Percentiles rank a stretch among this genome's conserved stretches.
Evolutionary conservation across 495 filamentous ascomycete genomes (phyloP).

Genomic region (Daldinia bambusicola): DNA sequence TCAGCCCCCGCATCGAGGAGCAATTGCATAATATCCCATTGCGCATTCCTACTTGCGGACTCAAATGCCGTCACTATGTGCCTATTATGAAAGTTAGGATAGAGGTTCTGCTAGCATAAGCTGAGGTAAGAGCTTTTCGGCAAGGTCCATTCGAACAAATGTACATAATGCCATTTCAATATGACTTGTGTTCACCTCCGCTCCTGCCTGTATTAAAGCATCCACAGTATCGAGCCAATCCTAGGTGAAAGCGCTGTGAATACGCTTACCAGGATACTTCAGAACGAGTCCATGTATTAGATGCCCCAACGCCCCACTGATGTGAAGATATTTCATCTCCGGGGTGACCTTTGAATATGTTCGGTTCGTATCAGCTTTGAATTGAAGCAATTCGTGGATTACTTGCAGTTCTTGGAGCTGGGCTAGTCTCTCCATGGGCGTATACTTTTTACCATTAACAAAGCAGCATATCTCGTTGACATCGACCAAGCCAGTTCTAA

Average conservation of each 20-base stretch:
- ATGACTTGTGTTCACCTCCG: neutral
- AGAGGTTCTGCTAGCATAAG: slow-evolving; percentile 1
- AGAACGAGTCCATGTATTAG: neutral
- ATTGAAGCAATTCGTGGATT: slow-evolving; percentile 20
- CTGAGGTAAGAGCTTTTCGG: neutral
- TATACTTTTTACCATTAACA: slow-evolving; percentile 6
- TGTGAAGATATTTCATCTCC: neutral
- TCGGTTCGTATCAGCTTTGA: slow-evolving; percentile 15
- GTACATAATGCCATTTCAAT: neutral
- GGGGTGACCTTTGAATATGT: neutral
- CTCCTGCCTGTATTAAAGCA: slow-evolving; percentile 17
- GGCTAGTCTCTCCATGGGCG: slow-evolving; percentile 23
- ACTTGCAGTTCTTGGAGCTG: slow-evolving; percentile 17
- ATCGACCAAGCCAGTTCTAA: slow-evolving; percentile 16
- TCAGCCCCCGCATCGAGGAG: neutral
- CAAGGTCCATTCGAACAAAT: slow-evolving; percentile 21
- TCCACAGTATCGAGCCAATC: slow-evolving; percentile 22
- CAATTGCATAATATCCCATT: neutral
- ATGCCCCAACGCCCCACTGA: neutral
- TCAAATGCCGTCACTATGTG: neutral
- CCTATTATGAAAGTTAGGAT: neutral
- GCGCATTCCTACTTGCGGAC: neutral
- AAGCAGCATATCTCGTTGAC: slow-evolving; percentile 21
- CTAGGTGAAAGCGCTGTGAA: slow-evolving; percentile 4
- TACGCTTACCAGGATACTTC: neutral